Conservation (phyloP, 257 asterid genomes). For the Hygrophila difformis region DNA sequence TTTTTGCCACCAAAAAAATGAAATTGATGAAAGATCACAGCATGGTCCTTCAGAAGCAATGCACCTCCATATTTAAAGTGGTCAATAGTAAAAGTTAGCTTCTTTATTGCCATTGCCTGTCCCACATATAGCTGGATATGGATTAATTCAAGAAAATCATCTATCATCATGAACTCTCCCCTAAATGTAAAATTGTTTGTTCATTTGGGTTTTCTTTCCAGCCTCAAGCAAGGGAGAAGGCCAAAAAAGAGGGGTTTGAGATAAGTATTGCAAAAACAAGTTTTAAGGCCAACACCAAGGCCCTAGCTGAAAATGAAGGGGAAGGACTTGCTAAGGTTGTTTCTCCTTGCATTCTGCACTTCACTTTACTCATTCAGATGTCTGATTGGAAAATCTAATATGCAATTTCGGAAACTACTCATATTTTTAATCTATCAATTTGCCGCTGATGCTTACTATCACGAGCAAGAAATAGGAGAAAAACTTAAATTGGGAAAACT, state of each 20-base stretch:
- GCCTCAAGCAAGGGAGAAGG: slow-evolving; percentile 91
- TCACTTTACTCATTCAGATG: slow-evolving; percentile 3
- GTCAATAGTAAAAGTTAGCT: not conserved
- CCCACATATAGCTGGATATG: too few relatives aligned
- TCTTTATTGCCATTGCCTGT: not conserved
- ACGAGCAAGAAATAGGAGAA: too few relatives aligned
- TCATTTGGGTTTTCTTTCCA: slow-evolving; percentile 18
- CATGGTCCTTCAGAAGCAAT: not conserved
- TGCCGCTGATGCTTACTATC: too few relatives aligned
- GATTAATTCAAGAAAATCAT: too few relatives aligned
- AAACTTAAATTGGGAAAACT: not conserved
- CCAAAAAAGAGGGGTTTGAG: slow-evolving; percentile 74
- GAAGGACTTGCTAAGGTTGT: slow-evolving; percentile 89
- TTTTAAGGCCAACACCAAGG: slow-evolving; percentile 93
- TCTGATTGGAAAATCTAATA: not conserved
- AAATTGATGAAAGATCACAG: too few relatives aligned
- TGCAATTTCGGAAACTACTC: not conserved
- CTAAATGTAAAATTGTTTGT: too few relatives aligned
- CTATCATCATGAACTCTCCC: too few relatives aligned
- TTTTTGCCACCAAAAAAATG: not conserved
- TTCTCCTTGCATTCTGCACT: slow-evolving; percentile 7
- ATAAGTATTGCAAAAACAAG: slow-evolving; percentile 68
- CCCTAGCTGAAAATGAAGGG: slow-evolving; percentile 87
- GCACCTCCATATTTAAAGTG: not conserved
- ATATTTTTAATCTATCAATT: not conserved